Base-by-base conservation (phyloP, 441 rosid genomes). In the Omphalea diandra region DNA sequence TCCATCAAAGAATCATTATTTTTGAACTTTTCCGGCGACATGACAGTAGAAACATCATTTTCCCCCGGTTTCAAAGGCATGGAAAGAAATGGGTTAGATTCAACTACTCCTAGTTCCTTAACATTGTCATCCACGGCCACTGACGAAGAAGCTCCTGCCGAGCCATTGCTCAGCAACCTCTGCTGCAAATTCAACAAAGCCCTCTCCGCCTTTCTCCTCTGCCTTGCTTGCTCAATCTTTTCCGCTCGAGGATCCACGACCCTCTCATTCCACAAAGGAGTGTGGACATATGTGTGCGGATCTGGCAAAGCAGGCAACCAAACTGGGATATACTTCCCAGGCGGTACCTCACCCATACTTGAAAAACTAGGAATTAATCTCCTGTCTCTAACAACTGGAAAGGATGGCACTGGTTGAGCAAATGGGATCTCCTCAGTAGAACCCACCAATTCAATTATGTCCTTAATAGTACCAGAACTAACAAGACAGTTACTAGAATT, bases 281-380 rank as follows among this genome's bases (percentile, higher is more conserved):
- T 90, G 18, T 78, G 83, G 53, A 84, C 72, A 68, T 88, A 91
- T 0, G 98, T 94, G 73, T 88, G 98, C 41, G 89, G 93, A 83
- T 95, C 99, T 12, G 99, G 99, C 53, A 95, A 88, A 49, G 99
- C 96, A 0, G 96, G 97, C 76, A 95, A 73, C 99, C 99, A 93
- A 56, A 73, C 38, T 11, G 98, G 99, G 26, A 95, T 82, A 73
- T 95, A 98, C 74, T 90, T 90, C 11, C 91, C 93, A 0, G 91
- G 90, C 0, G 97, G 94, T 11, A 75, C 77, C 75, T 93, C 98
- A 69, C 79, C 84, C 84, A 93, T 84, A 7, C 80, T 85, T 57
- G 41, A 76, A 81, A 93, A 95, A 80, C 94, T 93, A 5, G 97
- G 99, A 67, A 90, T 88, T 75, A 77, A 46, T 73, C 65, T 88